Evolutionary conservation across 345 rosid genomes (phyloP).

Genomic region (Corchorus capsularis): DNA sequence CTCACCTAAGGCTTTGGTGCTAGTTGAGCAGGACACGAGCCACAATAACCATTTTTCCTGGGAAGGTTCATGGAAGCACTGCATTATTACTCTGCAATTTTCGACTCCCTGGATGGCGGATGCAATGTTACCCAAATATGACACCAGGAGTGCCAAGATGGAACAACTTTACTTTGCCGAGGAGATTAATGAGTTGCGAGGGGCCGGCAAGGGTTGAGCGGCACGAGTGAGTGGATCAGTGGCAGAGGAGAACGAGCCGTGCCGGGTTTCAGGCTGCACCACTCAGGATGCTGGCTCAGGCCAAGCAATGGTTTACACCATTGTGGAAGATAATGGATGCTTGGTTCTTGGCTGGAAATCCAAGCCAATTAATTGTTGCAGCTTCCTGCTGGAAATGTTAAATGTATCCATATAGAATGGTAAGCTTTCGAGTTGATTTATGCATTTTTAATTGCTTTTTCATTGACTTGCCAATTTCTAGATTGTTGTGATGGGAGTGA

Average conservation of each 20-base stretch:
- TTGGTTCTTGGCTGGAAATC: slow-evolving; percentile 70
- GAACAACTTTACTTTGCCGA: slow-evolving; percentile 66
- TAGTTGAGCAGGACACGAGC: slow-evolving; percentile 67
- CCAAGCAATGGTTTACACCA: slow-evolving; percentile 67
- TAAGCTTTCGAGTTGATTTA: too few relatives aligned
- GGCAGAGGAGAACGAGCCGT: slow-evolving; percentile 75
- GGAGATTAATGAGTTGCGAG: slow-evolving; percentile 70
- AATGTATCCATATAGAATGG: not conserved
- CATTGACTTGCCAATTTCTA: too few relatives aligned
- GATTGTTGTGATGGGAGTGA: too few relatives aligned
- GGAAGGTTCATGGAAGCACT: slow-evolving; percentile 72
- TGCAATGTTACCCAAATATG: slow-evolving; percentile 54
- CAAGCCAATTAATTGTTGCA: slow-evolving; percentile 60
- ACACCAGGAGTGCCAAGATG: slow-evolving; percentile 64
- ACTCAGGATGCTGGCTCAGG: slow-evolving; percentile 47
- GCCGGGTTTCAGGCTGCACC: slow-evolving; percentile 66
- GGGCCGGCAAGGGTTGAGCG: slow-evolving; percentile 57
- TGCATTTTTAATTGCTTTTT: too few relatives aligned
- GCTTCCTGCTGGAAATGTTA: slow-evolving; percentile 70
- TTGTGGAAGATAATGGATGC: slow-evolving; percentile 66
- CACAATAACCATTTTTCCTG: slow-evolving; percentile 65
- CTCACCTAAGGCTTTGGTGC: slow-evolving; percentile 47
- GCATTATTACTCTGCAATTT: slow-evolving; percentile 64
- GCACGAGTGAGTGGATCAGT: slow-evolving; percentile 63
- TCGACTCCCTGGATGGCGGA: slow-evolving; percentile 61